These are phyloP conservation scores for Hemisphaericaspora nanyangensis DNA, from an alignment of 805 yeast species.

Conservation along the genomic window DNA sequence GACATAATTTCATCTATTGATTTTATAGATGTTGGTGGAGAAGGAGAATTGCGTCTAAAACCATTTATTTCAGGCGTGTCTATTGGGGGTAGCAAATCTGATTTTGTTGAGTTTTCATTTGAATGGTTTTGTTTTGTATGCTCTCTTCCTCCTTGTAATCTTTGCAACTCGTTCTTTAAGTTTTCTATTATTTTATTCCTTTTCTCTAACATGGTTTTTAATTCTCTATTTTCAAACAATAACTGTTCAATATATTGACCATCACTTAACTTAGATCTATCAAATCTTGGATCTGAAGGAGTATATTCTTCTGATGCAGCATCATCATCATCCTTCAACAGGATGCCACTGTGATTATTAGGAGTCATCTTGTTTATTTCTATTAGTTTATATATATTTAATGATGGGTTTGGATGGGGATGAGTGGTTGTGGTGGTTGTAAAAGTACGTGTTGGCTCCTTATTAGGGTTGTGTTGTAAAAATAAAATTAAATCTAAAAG, in stretches of 20 bases:
- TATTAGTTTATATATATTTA: too few relatives aligned
- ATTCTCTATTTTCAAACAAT: conserved; percentile 32
- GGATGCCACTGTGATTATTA: too few relatives aligned
- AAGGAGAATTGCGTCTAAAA: neutral
- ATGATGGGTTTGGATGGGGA: too few relatives aligned
- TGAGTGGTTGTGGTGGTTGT: too few relatives aligned
- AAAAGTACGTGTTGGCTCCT: too few relatives aligned
- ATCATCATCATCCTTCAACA: too few relatives aligned
- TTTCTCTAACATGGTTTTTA: conserved; percentile 16
- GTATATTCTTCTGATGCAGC: too few relatives aligned
- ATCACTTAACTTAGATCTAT: conserved; percentile 25
- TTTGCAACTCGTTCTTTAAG: conserved; percentile 1
- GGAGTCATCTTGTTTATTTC: too few relatives aligned
- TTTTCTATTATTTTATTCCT: conserved; percentile 2
- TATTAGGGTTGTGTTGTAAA: too few relatives aligned
- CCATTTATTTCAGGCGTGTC: neutral
- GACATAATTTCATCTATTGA: too few relatives aligned
- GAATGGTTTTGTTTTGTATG: neutral
- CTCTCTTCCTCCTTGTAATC: neutral
- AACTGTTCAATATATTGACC: conserved; percentile 32
- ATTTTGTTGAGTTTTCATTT: neutral
- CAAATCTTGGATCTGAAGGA: conserved; percentile 36
- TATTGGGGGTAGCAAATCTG: neutral
- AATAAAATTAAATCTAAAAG: too few relatives aligned
- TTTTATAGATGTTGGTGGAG: too few relatives aligned